phyloP scores from a whole-genome alignment of 2,329 filamentous ascomycete species.

The Leptographium procerum region DNA sequence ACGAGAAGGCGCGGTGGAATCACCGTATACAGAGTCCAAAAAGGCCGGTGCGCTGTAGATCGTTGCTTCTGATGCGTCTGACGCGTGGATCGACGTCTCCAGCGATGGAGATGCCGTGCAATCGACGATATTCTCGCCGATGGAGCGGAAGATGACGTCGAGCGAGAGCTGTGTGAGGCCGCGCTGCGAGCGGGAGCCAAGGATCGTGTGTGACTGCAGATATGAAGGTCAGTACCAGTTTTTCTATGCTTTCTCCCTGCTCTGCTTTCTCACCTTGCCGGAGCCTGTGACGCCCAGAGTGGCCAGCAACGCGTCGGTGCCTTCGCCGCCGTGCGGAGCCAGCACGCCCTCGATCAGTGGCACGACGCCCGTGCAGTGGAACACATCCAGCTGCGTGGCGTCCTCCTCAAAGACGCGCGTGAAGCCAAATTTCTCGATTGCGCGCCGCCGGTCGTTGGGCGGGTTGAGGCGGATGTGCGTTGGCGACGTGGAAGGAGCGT shows the following conservation, averaged over 20 bases:
- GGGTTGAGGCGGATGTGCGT: conserved; percentile 70
- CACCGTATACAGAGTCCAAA: conserved; percentile 67
- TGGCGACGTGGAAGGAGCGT: conserved; percentile 28
- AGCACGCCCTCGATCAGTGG: conserved; percentile 73
- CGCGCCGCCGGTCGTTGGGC: conserved; percentile 73
- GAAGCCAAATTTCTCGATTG: conserved; percentile 88
- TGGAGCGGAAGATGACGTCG: conserved; percentile 77
- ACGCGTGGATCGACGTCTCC: conserved; percentile 61
- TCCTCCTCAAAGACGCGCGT: conserved; percentile 87
- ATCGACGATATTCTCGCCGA: conserved; percentile 61
- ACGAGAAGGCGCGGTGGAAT: conserved; percentile 44
- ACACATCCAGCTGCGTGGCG: conserved; percentile 74
- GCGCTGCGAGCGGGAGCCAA: conserved; percentile 76
- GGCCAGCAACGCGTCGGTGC: conserved; percentile 79
- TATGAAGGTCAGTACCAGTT: background rate
- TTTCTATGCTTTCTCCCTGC: background rate
- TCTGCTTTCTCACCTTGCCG: conserved; percentile 61
- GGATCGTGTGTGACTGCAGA: conserved; percentile 82
- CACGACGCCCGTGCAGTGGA: conserved; percentile 65
- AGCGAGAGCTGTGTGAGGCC: conserved; percentile 86
- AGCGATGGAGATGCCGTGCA: conserved; percentile 44
- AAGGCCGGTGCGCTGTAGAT: conserved; percentile 65
- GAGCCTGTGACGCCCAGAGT: conserved; percentile 92
- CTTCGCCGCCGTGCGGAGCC: conserved; percentile 58
- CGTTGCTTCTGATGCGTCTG: conserved; percentile 71